Conservation (phyloP, 495 filamentous ascomycete species). For the Hyaloscypha finlandica region DNA sequence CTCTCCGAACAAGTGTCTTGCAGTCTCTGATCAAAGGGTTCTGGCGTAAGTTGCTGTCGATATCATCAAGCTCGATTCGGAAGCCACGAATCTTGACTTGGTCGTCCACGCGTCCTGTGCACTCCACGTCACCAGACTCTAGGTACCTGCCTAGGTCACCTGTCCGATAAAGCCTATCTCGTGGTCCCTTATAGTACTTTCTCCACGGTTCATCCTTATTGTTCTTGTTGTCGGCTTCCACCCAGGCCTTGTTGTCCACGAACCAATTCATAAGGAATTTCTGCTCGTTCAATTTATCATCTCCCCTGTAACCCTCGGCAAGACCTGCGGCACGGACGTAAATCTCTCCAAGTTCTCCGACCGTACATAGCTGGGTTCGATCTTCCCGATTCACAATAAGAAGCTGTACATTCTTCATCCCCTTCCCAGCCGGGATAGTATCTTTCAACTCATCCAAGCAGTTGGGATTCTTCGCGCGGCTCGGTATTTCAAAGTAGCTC, state of each 20-base stretch:
- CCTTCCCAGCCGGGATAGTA: slow-evolving; percentile 81
- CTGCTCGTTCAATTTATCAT: slow-evolving; percentile 65
- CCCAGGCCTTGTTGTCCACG: slow-evolving; percentile 73
- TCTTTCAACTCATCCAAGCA: slow-evolving; percentile 74
- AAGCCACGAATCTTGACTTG: slow-evolving; percentile 97
- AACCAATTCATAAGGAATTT: slow-evolving; percentile 95
- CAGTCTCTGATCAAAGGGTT: slow-evolving; percentile 84
- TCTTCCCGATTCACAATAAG: slow-evolving; percentile 86
- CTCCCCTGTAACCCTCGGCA: slow-evolving; percentile 83
- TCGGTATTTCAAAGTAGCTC: slow-evolving; percentile 82
- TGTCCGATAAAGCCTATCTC: slow-evolving; percentile 84
- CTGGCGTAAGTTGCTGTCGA: slow-evolving; percentile 77
- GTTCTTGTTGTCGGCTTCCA: slow-evolving; percentile 59
- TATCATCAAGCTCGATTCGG: slow-evolving; percentile 92
- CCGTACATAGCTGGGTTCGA: slow-evolving; percentile 65
- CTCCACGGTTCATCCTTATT: slow-evolving; percentile 69
- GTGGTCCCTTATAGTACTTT: slow-evolving; percentile 75
- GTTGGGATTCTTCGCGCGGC: slow-evolving; percentile 62
- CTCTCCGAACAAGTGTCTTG: slow-evolving; percentile 81
- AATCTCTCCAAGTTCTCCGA: slow-evolving; percentile 87
- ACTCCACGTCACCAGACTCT: slow-evolving; percentile 72
- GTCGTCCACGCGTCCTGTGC: slow-evolving; percentile 78
- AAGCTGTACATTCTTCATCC: slow-evolving; percentile 93
- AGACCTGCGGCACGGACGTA: slow-evolving; percentile 86
- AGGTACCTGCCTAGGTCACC: slow-evolving; percentile 81